These are phyloP conservation scores for Dryas octopetala DNA, from an alignment of 306 rosid species.

Conservation along the genomic window DNA sequence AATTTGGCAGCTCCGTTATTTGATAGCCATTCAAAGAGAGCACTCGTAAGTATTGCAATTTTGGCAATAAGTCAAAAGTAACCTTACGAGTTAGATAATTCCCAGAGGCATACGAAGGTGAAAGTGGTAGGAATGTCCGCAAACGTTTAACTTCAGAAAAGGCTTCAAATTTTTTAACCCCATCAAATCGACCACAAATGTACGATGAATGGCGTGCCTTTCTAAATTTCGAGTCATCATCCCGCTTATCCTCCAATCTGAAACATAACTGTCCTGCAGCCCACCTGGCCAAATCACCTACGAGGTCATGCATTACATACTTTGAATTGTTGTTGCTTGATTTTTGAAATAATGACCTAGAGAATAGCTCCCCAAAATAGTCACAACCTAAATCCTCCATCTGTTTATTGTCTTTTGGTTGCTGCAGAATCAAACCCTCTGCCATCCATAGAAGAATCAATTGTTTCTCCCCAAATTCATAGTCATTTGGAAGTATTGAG, in stretches of 20 bases:
- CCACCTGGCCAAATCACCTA: constrained; percentile 34
- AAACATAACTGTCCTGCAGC: constrained; percentile 3
- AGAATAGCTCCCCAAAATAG: constrained; percentile 21
- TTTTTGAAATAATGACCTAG: constrained; percentile 34
- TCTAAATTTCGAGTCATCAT: too few relatives aligned
- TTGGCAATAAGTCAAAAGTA: neutral
- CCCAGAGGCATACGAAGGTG: too few relatives aligned
- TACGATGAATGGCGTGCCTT: constrained; percentile 32
- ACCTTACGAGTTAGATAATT: neutral
- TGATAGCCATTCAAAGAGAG: neutral
- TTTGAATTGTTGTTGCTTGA: neutral
- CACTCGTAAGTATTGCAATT: constrained; percentile 1
- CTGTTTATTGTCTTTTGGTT: neutral
- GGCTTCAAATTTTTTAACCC: neutral
- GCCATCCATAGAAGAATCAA: constrained; percentile 38
- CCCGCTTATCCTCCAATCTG: neutral
- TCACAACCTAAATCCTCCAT: constrained; percentile 22
- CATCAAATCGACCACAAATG: neutral
- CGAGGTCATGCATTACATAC: constrained; percentile 40
- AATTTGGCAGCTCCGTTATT: neutral
- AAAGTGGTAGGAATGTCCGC: constrained; percentile 13
- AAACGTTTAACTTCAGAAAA: neutral
- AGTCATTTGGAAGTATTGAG: constrained; percentile 27
- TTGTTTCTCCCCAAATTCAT: constrained; percentile 3
- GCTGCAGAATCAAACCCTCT: constrained; percentile 13